These are phyloP conservation scores for Aspergillus arachidicola DNA, from an alignment of 2,329 filamentous ascomycete species.

Conservation along the genomic window DNA sequence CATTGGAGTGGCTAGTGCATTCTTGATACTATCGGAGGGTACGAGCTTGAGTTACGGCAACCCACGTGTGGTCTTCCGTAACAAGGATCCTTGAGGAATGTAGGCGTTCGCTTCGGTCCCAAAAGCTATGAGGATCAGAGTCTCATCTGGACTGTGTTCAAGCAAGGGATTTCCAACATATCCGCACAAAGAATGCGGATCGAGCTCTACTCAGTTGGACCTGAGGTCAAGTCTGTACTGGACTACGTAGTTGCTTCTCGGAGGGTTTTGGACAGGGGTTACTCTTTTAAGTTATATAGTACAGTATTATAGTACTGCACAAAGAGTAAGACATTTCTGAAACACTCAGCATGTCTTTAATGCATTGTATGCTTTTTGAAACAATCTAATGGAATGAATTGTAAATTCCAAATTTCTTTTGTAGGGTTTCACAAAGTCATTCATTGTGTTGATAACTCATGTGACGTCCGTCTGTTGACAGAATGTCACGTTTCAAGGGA, in stretches of 20 bases:
- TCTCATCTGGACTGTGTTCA: neutral
- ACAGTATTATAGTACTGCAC: too few relatives aligned
- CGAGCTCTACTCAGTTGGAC: neutral
- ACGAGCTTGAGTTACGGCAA: neutral
- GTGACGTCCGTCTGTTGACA: neutral
- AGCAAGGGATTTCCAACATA: neutral
- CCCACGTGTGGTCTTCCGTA: neutral
- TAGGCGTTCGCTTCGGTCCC: neutral
- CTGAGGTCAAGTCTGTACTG: neutral
- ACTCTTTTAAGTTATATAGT: neutral
- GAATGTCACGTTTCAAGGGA: neutral
- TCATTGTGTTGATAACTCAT: neutral
- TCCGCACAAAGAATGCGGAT: neutral
- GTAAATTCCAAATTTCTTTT: neutral
- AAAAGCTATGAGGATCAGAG: neutral
- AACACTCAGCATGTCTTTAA: neutral
- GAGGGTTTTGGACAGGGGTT: neutral
- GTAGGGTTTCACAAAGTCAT: neutral
- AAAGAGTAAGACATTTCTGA: too few relatives aligned
- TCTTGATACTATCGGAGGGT: neutral
- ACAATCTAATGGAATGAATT: neutral
- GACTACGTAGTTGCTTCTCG: neutral
- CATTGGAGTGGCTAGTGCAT: neutral
- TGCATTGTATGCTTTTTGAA: neutral
- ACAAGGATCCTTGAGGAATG: neutral